Evolutionary conservation across 208 protist genomes (phyloP).

Genomic region (Herpetomonas muscarum): DNA sequence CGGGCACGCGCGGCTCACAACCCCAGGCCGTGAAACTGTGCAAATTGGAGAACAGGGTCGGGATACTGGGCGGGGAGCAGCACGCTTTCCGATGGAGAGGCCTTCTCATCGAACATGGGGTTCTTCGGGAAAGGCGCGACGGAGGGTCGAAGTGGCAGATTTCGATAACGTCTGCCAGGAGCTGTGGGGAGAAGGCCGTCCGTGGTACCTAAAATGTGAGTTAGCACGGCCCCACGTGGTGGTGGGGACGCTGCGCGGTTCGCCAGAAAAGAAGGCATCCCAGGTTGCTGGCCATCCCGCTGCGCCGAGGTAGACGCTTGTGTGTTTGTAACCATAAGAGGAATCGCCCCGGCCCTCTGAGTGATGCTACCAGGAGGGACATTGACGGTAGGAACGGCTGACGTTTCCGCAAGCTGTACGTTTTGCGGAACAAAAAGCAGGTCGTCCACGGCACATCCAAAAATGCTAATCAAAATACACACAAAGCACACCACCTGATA

Average conservation of each 20-base stretch:
- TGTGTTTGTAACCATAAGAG: no score
- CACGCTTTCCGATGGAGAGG: neutral
- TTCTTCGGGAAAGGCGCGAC: conserved; percentile 43
- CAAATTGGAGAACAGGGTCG: conserved; percentile 44
- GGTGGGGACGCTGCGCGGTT: no score
- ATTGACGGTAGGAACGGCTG: neutral
- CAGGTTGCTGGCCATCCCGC: no score
- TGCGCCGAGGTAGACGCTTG: no score
- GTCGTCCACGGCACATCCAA: conserved; percentile 21
- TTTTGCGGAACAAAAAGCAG: conserved; percentile 23
- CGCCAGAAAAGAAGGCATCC: no score
- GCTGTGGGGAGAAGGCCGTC: neutral
- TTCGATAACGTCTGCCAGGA: conserved; percentile 23
- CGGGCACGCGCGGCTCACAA: conserved; percentile 48
- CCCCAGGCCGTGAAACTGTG: conserved; percentile 42
- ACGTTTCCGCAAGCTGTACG: conserved; percentile 4
- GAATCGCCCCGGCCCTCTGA: no score
- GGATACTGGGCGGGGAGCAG: conserved; percentile 53
- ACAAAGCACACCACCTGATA: conserved; percentile 44
- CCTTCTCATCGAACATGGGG: conserved; percentile 37
- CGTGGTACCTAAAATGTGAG: conserved; percentile 22
- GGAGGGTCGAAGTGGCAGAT: conserved; percentile 36
- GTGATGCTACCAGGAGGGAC: no score
- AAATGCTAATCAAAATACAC: conserved; percentile 18
- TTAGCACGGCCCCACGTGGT: no score